Evolutionary conservation across 2,329 filamentous ascomycete genomes (phyloP).

Genomic region (Pseudogymnoascus sp.): DNA sequence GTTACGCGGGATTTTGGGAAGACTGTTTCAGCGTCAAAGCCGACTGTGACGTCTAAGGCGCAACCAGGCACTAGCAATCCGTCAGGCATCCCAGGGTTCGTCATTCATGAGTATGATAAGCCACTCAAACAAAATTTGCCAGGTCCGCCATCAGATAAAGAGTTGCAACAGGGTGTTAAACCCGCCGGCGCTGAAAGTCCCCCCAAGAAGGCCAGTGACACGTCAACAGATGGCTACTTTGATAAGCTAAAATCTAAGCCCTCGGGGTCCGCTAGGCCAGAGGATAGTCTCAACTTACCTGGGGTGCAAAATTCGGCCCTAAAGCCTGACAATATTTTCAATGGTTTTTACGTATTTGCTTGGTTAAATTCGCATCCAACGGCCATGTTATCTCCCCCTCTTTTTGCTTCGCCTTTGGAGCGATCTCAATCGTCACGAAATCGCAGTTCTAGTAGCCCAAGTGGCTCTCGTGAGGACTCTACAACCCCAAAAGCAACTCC

Average conservation of each 20-base stretch:
- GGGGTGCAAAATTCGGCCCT: not conserved
- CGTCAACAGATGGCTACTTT: not conserved
- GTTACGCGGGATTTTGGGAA: not conserved
- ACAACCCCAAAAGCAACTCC: conserved; percentile 7
- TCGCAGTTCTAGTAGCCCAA: conserved; percentile 2
- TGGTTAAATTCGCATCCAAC: conserved; percentile 17
- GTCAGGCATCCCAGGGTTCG: not conserved
- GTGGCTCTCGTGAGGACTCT: not conserved
- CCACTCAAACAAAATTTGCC: not conserved
- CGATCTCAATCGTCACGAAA: not conserved
- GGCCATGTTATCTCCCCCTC: not conserved
- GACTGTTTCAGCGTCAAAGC: not conserved
- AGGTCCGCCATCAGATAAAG: not conserved
- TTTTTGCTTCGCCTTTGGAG: not conserved
- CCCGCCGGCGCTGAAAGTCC: not conserved
- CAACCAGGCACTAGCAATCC: not conserved
- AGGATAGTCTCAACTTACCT: not conserved
- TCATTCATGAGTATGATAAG: not conserved
- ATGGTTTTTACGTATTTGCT: conserved; percentile 23
- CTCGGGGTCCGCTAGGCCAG: not conserved
- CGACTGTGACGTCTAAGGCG: not conserved
- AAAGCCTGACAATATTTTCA: conserved; percentile 12
- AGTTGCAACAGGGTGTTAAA: not conserved
- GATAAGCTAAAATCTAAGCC: not conserved
- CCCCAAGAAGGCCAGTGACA: not conserved